Evolutionary conservation across 2,329 filamentous ascomycete species (phyloP).

Genomic region (Dendrostoma leiphaemia): DNA sequence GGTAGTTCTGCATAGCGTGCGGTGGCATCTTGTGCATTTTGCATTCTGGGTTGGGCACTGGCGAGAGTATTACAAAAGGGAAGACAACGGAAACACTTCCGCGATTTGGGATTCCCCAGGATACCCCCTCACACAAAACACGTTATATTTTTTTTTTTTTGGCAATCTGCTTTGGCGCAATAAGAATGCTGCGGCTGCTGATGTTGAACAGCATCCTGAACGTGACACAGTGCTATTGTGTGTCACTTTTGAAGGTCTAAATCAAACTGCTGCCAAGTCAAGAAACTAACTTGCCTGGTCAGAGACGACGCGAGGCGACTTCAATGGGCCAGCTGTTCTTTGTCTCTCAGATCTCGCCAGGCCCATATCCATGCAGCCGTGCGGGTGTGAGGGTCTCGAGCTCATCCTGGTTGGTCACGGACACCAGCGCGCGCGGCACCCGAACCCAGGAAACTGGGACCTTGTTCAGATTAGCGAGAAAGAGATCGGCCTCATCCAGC

Average conservation of each 20-base stretch:
- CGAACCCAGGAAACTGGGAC: neutral
- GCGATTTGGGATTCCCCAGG: neutral
- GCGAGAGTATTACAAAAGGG: neutral
- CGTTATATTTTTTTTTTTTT: too few relatives aligned
- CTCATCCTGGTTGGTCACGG: too few relatives aligned
- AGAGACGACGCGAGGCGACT: too few relatives aligned
- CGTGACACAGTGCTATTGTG: constrained; percentile 2
- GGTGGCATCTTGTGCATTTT: neutral
- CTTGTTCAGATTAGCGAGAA: neutral
- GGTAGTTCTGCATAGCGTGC: neutral
- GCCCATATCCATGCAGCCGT: neutral
- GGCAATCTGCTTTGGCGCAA: neutral
- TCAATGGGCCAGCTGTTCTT: too few relatives aligned
- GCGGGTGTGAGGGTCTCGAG: neutral
- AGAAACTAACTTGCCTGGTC: too few relatives aligned
- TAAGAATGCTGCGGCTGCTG: constrained; percentile 1
- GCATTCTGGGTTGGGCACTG: neutral
- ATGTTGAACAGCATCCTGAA: constrained; percentile 4
- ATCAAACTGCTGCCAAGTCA: too few relatives aligned
- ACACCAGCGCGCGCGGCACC: neutral
- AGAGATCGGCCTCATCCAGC: neutral
- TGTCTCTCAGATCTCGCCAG: neutral
- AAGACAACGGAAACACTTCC: constrained; percentile 3
- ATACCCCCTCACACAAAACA: constrained; percentile 14
- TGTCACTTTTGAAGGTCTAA: neutral